Base-by-base conservation (phyloP, 1,139 yeast species). In the Citeromyces hawaiiensis region DNA sequence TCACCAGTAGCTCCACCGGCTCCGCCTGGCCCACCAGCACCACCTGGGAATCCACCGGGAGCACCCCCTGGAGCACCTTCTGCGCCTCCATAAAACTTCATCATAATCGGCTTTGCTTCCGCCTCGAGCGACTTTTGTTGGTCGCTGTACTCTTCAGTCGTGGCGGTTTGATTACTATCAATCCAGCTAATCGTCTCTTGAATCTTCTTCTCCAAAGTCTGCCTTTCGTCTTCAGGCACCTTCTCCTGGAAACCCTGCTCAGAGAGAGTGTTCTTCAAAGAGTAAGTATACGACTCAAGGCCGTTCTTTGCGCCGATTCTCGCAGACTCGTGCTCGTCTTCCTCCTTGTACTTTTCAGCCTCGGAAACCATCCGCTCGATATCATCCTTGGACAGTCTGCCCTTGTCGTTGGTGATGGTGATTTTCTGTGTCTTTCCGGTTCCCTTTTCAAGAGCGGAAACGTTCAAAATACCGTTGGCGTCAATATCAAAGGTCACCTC, bases 361-460 rank as follows among this genome's bases (percentile, higher is more conserved):
- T 86, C 95, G 55, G 83, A 72, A 51, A 86, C 95, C 96, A 86
- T 86, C 66, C 88, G 80, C 67, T 85, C 95, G 49, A 85, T 85
- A 53, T 85, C 95, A 60, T 85, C 95, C 77, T 83, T 83, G 51
- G 94, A 78, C 59, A 86, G 77, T 74, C 96, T 83, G 63, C 95
- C 95, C 77, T 86, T 86, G 70, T 86, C 96, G 74, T 86, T 86
- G 65, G 86, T 79, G 60, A 80, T 80, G 61, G 87, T 79, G 56
- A 80, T 80, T 73, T 80, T 77, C 68, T 74, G 75, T 51, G 83
- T 67, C 72, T 80, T 80, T 64, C 86, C 70, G 45, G 73, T 68
- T 61, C 73, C 73, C 62, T 68, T 68, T 59, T 68, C 73, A 47
- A 66, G 58, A 44, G 73, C 73, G 50, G 68, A 63, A 43, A 68